Base-by-base conservation (phyloP, 306 rosid species). In the Citrullus mucosospermus region DNA sequence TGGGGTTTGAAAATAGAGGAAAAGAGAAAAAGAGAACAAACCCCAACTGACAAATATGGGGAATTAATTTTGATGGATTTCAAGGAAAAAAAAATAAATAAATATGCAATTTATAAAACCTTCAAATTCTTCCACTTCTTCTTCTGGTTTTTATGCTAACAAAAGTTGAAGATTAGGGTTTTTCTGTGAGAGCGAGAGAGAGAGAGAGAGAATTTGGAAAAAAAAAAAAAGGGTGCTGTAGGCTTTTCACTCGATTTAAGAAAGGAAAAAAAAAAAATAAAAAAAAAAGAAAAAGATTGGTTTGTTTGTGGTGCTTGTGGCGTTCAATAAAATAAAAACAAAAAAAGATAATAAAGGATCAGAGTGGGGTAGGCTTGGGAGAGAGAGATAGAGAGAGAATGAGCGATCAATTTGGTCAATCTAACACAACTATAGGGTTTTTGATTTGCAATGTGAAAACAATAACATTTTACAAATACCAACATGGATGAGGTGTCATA, bases 321-420 rank as follows among this genome's bases (percentile, higher is more conserved):
- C 1, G 72, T 36, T 39, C 9, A 18, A 43, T n/a, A 11, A 43
- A 44, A 66, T 3, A 34, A 16, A 65, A 36, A 16, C 0, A 65
- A 16, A 0, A 65, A 34, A 16, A 38, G 76, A 86, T 80, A 83
- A 86, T 78, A 83, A 82, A 89, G 87, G 80, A 87, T 71, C 22
- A 25, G 25, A 50, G 77, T 72, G 60, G 77, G 77, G 76, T 16
- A 72, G 41, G 25, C 25, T 13, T 14, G 38, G 56, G 28, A 72
- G 77, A 48, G 56, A 48, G 56, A 6, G 8, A 14, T 9, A 70
- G 76, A 41, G 74, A 68, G 51, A 48, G 3, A 6, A 6, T 4
- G 20, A 53, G 41, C 14, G 60, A 72, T 53, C 28, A 16, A 72
- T 72, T 48, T 30, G 77, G 77, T 72, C 61, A 72, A 72, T 72